These are phyloP conservation scores for Daldinia grandis DNA, from an alignment of 495 filamentous ascomycete genomes.

Conservation along the genomic window DNA sequence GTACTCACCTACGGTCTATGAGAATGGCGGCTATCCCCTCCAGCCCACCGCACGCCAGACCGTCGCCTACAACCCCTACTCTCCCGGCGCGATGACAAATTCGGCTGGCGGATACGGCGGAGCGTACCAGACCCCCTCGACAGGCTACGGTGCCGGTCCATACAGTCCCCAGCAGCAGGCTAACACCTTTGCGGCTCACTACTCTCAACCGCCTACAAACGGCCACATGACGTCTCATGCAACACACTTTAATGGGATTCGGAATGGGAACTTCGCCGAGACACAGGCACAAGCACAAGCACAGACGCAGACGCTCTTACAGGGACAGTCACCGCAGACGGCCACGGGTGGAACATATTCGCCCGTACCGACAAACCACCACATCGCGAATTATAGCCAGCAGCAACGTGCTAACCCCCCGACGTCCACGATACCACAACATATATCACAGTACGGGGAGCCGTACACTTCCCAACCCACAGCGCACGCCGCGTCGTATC, in stretches of 20 bases:
- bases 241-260: constrained; percentile 41
- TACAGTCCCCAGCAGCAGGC: constrained; percentile 45
- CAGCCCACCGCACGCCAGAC: constrained; percentile 36
- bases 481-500: constrained; percentile 38
- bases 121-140: constrained; percentile 38
- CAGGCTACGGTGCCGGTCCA: constrained; percentile 37
- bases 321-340: constrained; percentile 37
- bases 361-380: constrained; percentile 38
- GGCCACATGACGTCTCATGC: constrained; percentile 41
- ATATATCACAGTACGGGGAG: constrained; percentile 44
- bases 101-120: constrained; percentile 41
- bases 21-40: constrained; percentile 44
- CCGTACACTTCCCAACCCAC: constrained; percentile 41
- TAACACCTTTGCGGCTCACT: constrained; percentile 40
- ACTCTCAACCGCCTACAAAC: constrained; percentile 40
- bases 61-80: constrained; percentile 40
- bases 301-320: constrained; percentile 33
- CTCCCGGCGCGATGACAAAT: constrained; percentile 42
- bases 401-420: constrained; percentile 48
- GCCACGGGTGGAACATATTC: constrained; percentile 40
- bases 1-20: constrained; percentile 37
- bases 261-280: constrained; percentile 39
- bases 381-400: constrained; percentile 26
- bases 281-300: constrained; percentile 30
- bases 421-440: constrained; percentile 48